Evolutionary conservation across 176 grass and related monocot species (phyloP), one percentile per base, ranked within the genome.

Genomic region (Melocanna baccifera): DNA sequence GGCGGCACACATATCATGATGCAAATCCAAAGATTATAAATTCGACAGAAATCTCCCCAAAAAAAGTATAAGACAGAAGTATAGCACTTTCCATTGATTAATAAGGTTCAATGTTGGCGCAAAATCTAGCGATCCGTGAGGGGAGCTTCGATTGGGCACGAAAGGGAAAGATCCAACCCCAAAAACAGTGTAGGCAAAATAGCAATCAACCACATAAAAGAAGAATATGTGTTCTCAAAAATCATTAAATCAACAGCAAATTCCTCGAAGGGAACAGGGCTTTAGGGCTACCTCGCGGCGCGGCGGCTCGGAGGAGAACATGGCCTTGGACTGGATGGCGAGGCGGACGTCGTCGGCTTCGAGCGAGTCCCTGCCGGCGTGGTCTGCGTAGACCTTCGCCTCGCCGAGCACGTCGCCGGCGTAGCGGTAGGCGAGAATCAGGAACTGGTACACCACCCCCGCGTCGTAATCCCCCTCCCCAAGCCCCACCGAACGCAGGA

Each of bases 291-390:
- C 87, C 91, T 97, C 87, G 40, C 85, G 79, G 62, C 85, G 47
- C 37, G 89, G 89, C 26, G 78, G 84, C 74, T 87, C 82, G 53
- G 59, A 78, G 79, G 88, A 91, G 85, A 79, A 81, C 30, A 82
- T 90, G 15, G 78, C 74, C 79, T 92, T 97, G 29, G 87, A 85
- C 61, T 79, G 87, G 46, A 89, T 76, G 65, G 91, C 91, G 18
- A 97, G 89, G 62, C 65, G 80, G 15, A 93, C 87, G 78, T 94
- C 91, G 19, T 93, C 82, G 22, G 85, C 73, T 34, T 92, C 73
- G 37, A 92, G 81, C 55, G 72, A 30, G 26, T 63, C 28, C 88
- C 86, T 92, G 2, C 70, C 90, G 43, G 92, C 87, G 73, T 88
- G 94, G 9, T 87, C 91, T 20, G 87, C 85, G 48, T 91, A 90